phyloP scores from a whole-genome alignment of 176 grass and related monocot species.

The Oryza officinalis region DNA sequence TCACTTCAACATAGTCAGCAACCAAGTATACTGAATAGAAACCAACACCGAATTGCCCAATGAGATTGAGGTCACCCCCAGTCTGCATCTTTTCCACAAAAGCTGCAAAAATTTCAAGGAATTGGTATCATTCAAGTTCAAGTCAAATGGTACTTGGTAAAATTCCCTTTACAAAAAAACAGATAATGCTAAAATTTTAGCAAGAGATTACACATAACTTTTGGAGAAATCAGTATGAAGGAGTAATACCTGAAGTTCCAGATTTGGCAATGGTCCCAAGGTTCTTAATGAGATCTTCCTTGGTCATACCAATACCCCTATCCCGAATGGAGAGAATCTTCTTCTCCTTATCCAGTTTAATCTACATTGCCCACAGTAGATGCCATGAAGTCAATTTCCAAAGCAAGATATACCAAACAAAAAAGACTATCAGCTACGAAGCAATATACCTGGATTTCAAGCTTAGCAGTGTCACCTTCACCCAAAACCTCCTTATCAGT shows the following conservation, averaged over 20 bases:
- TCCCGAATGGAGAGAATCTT: conserved; percentile 86
- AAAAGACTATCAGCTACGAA: not conserved
- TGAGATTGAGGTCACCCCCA: conserved; percentile 88
- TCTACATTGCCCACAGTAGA: conserved; percentile 53
- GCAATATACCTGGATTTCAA: conserved; percentile 82
- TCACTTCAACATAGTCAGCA: conserved; percentile 97
- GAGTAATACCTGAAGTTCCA: conserved; percentile 75
- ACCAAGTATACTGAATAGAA: conserved; percentile 99
- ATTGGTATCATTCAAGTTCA: conserved; percentile 10
- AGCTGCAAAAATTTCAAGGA: conserved; percentile 49
- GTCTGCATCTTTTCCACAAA: conserved; percentile 95
- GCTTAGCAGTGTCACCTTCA: conserved; percentile 85
- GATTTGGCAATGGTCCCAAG: conserved; percentile 96
- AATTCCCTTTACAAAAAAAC: not conserved
- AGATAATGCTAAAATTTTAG: not conserved
- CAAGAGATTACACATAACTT: not conserved
- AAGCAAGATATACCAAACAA: not conserved
- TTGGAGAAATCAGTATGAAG: not conserved
- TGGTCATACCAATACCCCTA: conserved; percentile 97
- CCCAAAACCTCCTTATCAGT: conserved; percentile 92
- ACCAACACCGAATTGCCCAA: conserved; percentile 98
- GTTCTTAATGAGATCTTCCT: conserved; percentile 97
- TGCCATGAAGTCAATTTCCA: not conserved
- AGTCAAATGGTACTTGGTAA: not conserved
- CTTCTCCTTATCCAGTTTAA: conserved; percentile 97